Evolutionary conservation across 768 basidiomycete species (phyloP), one percentile per base, ranked within the genome.

Genomic region (Phanerochaete carnosa): DNA sequence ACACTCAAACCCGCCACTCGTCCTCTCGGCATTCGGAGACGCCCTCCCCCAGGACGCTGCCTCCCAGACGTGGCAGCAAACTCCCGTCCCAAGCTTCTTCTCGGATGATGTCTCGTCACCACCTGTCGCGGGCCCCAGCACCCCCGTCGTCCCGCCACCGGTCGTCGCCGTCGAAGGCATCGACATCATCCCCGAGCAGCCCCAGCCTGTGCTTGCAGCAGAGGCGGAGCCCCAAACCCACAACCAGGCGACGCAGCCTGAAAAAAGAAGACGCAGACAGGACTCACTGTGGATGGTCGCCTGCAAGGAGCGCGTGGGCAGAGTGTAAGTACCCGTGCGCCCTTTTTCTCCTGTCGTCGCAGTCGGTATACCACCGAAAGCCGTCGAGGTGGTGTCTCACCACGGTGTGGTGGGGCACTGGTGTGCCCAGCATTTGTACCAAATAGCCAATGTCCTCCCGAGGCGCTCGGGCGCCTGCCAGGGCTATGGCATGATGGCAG

Each of bases 231-330:
- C 11, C 26, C 28, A 57, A 15, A 28, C 56, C 45, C 26, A 23
- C 49, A 23, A 25, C 8, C 8, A 55, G 29, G 12, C 53, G 8
- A 25, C 51, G 23, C 26, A 16, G 8, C 25, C 51, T 25, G 19
- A 7, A 26, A 47, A n/a, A 47, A 7, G 26, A 19, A 47, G 46
- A 12, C 6, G 15, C 13, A 32, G 30, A 22, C 4, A 43, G 8
- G 39, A 43, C 8, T 39, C 56, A 15, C 32, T 62, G 15, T 62
- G 61, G 61, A 47, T 53, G 46, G 22, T 49, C 23, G 61, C 61
- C 26, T 62, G 61, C 45, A 47, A 43, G 26, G 47, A 51, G 16
- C 61, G 61, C 52, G 52, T 62, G 19, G 50, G 53, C 23, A n/a
- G 12, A 16, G 49, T 62, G 61, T 62, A 30, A 58, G 61, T 62